A percentile compares a stretch with the other conserved stretches of the same genome.
Evolutionary conservation across 2,329 filamentous ascomycete genomes (phyloP).

Genomic region (Huntiella moniliformis): DNA sequence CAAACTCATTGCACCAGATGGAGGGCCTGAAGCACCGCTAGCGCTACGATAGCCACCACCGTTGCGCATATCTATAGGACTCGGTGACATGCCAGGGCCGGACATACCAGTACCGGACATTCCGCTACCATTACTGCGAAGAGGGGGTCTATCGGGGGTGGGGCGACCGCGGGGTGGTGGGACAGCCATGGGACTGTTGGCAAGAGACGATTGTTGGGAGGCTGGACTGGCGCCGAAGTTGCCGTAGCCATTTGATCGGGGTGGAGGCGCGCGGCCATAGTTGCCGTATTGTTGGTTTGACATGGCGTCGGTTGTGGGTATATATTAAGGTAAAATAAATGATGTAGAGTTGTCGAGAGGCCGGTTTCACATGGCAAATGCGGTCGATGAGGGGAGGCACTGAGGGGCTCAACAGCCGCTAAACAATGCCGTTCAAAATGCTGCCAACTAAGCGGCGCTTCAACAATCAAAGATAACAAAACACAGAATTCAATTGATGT

Average conservation of each 20-base stretch:
- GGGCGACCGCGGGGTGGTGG: slow-evolving; percentile 10
- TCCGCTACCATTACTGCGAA: background rate
- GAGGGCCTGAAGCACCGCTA: slow-evolving; percentile 1
- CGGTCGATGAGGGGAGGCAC: background rate
- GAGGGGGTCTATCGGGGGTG: slow-evolving; percentile 5
- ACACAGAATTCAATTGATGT: no score
- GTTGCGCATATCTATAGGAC: slow-evolving; percentile 7
- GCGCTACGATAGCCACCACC: slow-evolving; percentile 7
- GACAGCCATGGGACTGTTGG: slow-evolving; percentile 13
- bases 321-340: background rate
- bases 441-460: no score
- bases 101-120: background rate
- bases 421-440: no score
- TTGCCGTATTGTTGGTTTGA: slow-evolving; percentile 9
- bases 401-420: no score
- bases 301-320: background rate
- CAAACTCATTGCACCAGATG: no score
- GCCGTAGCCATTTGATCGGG: slow-evolving; percentile 24
- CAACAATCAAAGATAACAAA: no score
- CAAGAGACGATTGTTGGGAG: slow-evolving; percentile 12
- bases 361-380: background rate
- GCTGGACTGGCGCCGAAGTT: slow-evolving; percentile 19
- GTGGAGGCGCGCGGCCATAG: slow-evolving; percentile 5
- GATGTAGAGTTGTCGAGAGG: background rate
- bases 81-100: background rate